These are phyloP conservation scores for Pseudonitzschia delicatissima DNA, from an alignment of 108 stramenopile species.

Conservation along the genomic window DNA sequence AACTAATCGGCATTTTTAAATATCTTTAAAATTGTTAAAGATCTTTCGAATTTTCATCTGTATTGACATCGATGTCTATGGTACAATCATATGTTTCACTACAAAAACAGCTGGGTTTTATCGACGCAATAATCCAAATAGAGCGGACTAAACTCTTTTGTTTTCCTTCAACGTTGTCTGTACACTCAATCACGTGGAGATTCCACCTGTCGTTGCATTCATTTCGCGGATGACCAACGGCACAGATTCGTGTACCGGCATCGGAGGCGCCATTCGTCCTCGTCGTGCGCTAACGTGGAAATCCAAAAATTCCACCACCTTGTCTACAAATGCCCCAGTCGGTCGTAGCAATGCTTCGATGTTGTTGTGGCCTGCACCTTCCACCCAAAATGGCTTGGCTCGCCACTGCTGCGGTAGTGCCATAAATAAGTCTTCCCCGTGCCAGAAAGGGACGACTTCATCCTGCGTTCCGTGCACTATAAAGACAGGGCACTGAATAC, in stretches of 20 bases:
- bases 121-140: too few relatives aligned
- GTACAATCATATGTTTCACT: too few relatives aligned
- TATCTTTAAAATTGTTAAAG: too few relatives aligned
- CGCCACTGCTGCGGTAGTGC: slow-evolving; percentile 83
- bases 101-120: too few relatives aligned
- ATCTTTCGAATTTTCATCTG: too few relatives aligned
- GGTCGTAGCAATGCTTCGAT: slow-evolving; percentile 85
- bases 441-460: slow-evolving; percentile 95
- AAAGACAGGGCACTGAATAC: slow-evolving; percentile 87
- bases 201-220: background rate
- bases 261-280: slow-evolving; percentile 54
- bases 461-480: slow-evolving; percentile 93
- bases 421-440: slow-evolving; percentile 91
- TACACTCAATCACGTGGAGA: slow-evolving; percentile 1
- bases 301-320: slow-evolving; percentile 81
- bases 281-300: slow-evolving; percentile 76
- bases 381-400: slow-evolving; percentile 89
- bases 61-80: too few relatives aligned
- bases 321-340: slow-evolving; percentile 78
- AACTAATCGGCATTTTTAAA: too few relatives aligned
- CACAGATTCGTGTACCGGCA: slow-evolving; percentile 72
- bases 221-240: slow-evolving; percentile 45
- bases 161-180: too few relatives aligned
- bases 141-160: too few relatives aligned
- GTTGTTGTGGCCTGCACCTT: slow-evolving; percentile 91